These are phyloP conservation scores for Fusarium drepaniforme DNA, from an alignment of 2,329 filamentous ascomycete genomes.

Conservation along the genomic window DNA sequence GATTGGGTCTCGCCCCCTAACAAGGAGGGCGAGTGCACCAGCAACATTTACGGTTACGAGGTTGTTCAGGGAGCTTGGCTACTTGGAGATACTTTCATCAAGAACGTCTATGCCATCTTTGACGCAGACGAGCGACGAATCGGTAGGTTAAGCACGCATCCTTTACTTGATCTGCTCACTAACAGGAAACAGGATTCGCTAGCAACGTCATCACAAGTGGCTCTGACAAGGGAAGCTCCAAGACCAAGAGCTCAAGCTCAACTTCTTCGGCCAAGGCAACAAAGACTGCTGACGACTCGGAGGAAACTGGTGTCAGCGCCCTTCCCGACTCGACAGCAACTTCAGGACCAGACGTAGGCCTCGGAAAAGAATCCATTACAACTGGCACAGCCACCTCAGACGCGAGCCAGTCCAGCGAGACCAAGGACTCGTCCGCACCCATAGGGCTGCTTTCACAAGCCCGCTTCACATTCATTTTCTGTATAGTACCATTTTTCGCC, in stretches of 20 bases:
- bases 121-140: conserved; percentile 78
- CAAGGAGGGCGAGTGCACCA: conserved; percentile 67
- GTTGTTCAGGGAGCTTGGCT: conserved; percentile 79
- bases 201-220: conserved; percentile 25
- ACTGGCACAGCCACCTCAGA: conserved; percentile 38
- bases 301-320: conserved; percentile 29
- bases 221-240: conserved; percentile 18
- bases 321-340: conserved; percentile 27
- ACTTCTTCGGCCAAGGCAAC: conserved; percentile 19
- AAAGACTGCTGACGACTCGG: conserved; percentile 26
- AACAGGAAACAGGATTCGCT: conserved; percentile 38
- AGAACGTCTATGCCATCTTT: conserved; percentile 90
- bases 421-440: conserved; percentile 41
- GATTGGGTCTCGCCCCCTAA: conserved; percentile 75
- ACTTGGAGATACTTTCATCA: conserved; percentile 87
- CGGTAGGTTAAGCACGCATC: conserved; percentile 57
- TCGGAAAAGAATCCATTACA: conserved; percentile 42
- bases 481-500: conserved; percentile 43
- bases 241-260: conserved; percentile 17
- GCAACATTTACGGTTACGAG: conserved; percentile 80
- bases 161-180: neutral
- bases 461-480: conserved; percentile 43
- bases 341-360: conserved; percentile 32
- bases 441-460: conserved; percentile 30
- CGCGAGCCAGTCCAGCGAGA: conserved; percentile 29